Percentiles rank a stretch among this genome's conserved stretches.
These are phyloP conservation scores for Trametes pubescens DNA, from an alignment of 1,284 basidiomycete species.

Conservation along the genomic window DNA sequence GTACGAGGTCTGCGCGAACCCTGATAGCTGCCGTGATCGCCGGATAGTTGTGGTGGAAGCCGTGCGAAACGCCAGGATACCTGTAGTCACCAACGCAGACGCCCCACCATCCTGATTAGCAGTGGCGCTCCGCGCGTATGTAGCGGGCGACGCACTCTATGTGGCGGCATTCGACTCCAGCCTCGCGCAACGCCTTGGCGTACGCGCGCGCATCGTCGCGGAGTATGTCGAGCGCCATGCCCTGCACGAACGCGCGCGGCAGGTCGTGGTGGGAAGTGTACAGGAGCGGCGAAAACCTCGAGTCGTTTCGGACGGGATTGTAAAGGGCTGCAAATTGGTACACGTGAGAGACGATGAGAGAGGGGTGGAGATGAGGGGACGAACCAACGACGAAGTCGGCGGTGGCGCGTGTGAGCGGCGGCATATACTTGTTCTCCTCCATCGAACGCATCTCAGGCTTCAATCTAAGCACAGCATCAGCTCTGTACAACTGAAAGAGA, in stretches of 20 bases:
- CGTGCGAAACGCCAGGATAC: slow-evolving; percentile 23
- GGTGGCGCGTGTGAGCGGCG: slow-evolving; percentile 15
- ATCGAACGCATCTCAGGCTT: slow-evolving; percentile 33
- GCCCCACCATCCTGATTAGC: not conserved
- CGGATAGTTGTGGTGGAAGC: slow-evolving; percentile 5
- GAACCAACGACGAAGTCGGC: not conserved
- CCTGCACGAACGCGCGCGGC: slow-evolving; percentile 36
- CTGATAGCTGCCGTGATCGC: not conserved
- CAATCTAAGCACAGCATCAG: not conserved
- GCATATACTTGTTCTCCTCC: slow-evolving; percentile 33
- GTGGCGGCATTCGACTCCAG: slow-evolving; percentile 20
- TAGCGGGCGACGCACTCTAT: not conserved
- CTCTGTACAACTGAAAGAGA: not conserved
- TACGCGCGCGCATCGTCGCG: slow-evolving; percentile 38
- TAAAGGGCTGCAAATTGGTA: slow-evolving; percentile 4
- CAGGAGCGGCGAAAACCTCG: slow-evolving; percentile 31
- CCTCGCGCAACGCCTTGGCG: slow-evolving; percentile 32
- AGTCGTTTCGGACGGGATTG: slow-evolving; percentile 18
- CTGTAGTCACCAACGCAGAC: not conserved
- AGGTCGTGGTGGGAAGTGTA: slow-evolving; percentile 28
- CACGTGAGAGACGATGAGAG: not conserved
- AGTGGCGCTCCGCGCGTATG: not conserved
- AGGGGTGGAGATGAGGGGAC: slow-evolving; percentile 5
- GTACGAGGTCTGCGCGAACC: not conserved
- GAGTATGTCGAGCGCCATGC: slow-evolving; percentile 31